These are phyloP conservation scores for Moesziomyces sp. DNA, from an alignment of 1,284 basidiomycete species.

Conservation along the genomic window DNA sequence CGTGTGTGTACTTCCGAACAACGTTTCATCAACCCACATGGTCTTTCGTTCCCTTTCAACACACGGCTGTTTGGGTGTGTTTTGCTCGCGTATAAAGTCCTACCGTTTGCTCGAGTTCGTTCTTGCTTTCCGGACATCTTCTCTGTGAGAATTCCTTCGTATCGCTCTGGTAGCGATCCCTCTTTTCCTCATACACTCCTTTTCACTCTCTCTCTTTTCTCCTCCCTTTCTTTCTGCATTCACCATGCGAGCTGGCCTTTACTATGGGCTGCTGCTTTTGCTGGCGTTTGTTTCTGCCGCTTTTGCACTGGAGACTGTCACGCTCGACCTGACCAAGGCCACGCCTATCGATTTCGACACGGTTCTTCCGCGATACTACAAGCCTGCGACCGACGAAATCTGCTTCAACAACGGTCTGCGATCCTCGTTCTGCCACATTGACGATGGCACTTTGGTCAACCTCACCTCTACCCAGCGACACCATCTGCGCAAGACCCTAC, in stretches of 20 bases:
- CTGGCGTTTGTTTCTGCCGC: background rate
- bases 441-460: conserved; percentile 2
- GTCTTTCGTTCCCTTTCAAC: no score
- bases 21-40: no score
- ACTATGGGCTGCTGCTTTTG: background rate
- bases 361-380: conserved; percentile 11
- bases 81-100: no score
- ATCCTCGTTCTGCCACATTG: conserved; percentile 1
- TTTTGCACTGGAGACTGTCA: background rate
- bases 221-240: background rate
- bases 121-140: no score
- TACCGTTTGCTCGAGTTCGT: no score
- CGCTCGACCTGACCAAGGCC: background rate
- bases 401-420: conserved; percentile 20
- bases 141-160: no score
- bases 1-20: no score
- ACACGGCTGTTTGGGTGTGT: no score
- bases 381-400: conserved; percentile 15
- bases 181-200: no score
- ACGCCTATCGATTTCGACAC: background rate
- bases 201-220: background rate
- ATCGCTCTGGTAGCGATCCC: no score
- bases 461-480: background rate
- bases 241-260: no score
- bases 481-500: background rate